Evolutionary conservation across 2,329 filamentous ascomycete genomes (phyloP).

Genomic region (Colletotrichum tropicicola): DNA sequence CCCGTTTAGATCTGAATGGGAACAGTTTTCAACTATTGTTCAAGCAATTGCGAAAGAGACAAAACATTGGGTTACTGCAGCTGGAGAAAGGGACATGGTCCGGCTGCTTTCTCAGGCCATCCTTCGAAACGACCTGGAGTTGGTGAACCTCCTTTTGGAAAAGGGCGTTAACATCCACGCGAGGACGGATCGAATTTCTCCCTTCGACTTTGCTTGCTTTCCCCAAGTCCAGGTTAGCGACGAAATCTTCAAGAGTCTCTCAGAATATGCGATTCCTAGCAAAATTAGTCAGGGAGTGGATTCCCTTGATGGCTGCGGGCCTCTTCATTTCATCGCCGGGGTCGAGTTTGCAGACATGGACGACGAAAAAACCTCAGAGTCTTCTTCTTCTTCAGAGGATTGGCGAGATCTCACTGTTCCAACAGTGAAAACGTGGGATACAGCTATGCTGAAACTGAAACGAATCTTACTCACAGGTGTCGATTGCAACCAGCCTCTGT

Average conservation of each 20-base stretch:
- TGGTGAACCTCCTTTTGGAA: rapidly evolving
- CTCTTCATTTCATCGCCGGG: background rate
- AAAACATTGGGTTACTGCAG: background rate
- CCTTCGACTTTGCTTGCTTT: background rate
- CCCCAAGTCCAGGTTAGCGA: background rate
- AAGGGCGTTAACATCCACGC: background rate
- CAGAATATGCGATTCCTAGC: background rate
- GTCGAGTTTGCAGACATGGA: background rate
- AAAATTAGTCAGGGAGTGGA: background rate
- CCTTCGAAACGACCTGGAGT: rapidly evolving
- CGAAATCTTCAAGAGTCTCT: background rate
- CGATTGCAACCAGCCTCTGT: background rate
- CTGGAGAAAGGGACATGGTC: background rate
- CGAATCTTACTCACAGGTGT: background rate
- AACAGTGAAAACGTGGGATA: too few species aligned
- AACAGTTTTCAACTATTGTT: background rate
- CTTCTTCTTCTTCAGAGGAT: too few species aligned
- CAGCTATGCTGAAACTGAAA: background rate
- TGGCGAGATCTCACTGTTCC: too few species aligned
- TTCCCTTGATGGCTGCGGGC: background rate
- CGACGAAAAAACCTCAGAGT: background rate
- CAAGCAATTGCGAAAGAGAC: background rate
- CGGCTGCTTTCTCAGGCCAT: background rate
- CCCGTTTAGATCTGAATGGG: too few species aligned
- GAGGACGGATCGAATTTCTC: background rate